Evolutionary conservation across 2,329 filamentous ascomycete genomes (phyloP), one percentile per base, ranked within the genome.

Genomic region (Ascochyta rabiei): DNA sequence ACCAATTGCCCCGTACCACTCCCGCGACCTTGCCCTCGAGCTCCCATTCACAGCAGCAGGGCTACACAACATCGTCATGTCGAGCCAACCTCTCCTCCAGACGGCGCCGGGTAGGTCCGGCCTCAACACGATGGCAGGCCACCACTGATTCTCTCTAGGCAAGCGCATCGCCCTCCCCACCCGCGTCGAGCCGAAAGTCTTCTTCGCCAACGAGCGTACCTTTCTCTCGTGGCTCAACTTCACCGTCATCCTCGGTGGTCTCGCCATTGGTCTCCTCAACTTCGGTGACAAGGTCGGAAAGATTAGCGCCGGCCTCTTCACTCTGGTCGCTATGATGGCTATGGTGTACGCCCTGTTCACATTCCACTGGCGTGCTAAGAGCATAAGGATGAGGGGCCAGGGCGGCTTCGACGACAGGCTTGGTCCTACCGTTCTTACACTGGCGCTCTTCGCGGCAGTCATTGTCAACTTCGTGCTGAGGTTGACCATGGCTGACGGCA

Each of bases 171-270:
- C 95, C 70, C 91, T 99, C 62, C 95, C 95, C 53, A 97, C 93
- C 57, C 92, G 95, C 66, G 93, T 99, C 78, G 95, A 99, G 79
- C 95, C 95, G 70, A 99, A 99, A 80, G 95, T 99, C 82, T 99
- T 98, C 86, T 99, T 99, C 83, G 95, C 95, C 80, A 99, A 99
- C 83, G 95, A 99, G 81, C 91, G 95, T 61, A 99, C 95, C 61
- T 99, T 99, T 77, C 87, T 99, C 72, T 96, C 92, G 78, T 99
- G 95, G 95, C 90, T 99, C 73, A 99, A 99, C 85, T 98, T 98
- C 83, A 96, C 93, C 76, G 93, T 99, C 73, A 93, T 99, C 78
- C 89, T 99, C 59, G 95, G 95, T 72, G 95, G 95, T 61, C 87
- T 99, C 45, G 93, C 95, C 64, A 91, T 99, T 67, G 95, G 95